These are phyloP conservation scores for Rhododendron kiyosumense DNA, from an alignment of 148 eudicot genomes.

Conservation along the genomic window DNA sequence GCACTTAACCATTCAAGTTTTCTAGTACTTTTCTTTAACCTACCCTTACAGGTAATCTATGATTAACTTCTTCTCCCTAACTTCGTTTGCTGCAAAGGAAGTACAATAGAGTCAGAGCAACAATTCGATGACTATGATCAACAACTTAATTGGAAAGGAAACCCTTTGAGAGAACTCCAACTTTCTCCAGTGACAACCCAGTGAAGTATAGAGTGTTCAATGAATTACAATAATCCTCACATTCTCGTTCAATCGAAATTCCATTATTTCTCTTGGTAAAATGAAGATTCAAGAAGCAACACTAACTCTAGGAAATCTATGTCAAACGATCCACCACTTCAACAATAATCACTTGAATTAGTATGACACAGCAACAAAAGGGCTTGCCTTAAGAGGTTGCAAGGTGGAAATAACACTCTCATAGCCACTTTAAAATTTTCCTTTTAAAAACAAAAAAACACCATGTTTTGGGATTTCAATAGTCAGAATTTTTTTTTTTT, in stretches of 20 bases:
- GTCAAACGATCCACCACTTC: neutral
- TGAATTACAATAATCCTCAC: neutral
- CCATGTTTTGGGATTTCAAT: no score
- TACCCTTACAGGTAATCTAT: neutral
- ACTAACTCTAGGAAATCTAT: neutral
- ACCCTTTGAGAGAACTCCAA: neutral
- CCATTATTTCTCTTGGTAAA: neutral
- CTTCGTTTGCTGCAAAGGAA: neutral
- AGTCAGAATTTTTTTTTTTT: no score
- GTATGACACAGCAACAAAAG: no score
- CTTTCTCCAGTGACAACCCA: neutral
- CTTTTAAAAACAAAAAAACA: neutral
- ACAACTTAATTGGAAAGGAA: neutral
- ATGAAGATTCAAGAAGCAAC: neutral
- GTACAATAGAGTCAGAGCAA: neutral
- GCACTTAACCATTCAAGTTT: neutral
- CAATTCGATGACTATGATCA: neutral
- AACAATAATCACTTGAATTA: neutral
- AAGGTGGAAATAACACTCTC: neutral
- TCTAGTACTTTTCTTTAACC: neutral
- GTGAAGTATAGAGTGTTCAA: neutral
- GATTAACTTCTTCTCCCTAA: neutral
- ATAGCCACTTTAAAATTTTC: neutral
- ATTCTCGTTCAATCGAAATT: neutral
- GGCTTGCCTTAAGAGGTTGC: neutral